These are phyloP conservation scores for Aspergillus cejpii DNA, from an alignment of 2,329 filamentous ascomycete species.

Conservation along the genomic window DNA sequence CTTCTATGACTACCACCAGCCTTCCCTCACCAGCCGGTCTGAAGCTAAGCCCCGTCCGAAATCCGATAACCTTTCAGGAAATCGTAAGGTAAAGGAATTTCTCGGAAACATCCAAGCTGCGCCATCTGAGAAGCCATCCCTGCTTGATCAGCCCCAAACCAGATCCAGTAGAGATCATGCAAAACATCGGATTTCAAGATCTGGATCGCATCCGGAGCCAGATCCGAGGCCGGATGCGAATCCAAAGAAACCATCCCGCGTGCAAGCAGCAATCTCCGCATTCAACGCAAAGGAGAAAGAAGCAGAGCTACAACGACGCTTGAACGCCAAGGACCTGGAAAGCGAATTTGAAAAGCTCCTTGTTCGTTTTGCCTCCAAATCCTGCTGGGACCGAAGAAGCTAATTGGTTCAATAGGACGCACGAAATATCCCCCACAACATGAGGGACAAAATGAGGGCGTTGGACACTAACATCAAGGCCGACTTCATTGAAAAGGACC, in stretches of 20 bases:
- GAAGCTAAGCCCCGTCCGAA: conserved; percentile 46
- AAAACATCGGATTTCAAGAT: conserved; percentile 25
- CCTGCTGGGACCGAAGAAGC: neutral
- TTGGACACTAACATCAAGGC: conserved; percentile 86
- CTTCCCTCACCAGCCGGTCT: conserved; percentile 35
- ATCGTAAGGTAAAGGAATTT: conserved; percentile 36
- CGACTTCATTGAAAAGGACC: conserved; percentile 88
- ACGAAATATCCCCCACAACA: conserved; percentile 87
- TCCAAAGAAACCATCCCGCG: conserved; percentile 48
- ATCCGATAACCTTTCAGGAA: conserved; percentile 43
- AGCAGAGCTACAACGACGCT: conserved; percentile 38
- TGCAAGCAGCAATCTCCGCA: conserved; percentile 59
- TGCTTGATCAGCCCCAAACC: conserved; percentile 11
- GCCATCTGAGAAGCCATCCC: conserved; percentile 20
- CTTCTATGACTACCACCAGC: conserved; percentile 50
- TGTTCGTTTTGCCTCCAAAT: conserved; percentile 36
- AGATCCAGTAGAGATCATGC: conserved; percentile 15
- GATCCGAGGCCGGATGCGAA: conserved; percentile 28
- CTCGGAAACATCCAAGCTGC: conserved; percentile 24
- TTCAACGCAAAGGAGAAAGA: conserved; percentile 52
- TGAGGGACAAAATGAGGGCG: conserved; percentile 89
- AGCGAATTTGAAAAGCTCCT: conserved; percentile 56
- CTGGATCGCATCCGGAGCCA: conserved; percentile 28
- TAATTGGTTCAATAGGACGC: conserved; percentile 57
- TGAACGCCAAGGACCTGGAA: conserved; percentile 53